phyloP scores from a whole-genome alignment of 2,329 filamentous ascomycete genomes.

The Mycosphaerelloides madeirae region DNA sequence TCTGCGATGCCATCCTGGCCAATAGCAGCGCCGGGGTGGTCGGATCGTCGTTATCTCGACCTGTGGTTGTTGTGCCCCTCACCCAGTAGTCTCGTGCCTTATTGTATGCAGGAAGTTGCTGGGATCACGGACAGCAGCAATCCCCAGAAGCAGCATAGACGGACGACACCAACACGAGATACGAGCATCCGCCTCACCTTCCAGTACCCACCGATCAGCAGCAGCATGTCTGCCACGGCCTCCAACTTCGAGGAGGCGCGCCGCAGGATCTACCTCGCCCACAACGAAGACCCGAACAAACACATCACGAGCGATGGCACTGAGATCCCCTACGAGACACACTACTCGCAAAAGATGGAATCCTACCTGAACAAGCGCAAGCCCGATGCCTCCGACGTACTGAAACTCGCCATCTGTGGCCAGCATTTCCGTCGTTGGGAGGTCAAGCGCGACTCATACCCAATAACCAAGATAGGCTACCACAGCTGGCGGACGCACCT shows the following conservation, averaged over 20 bases:
- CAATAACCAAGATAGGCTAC: slow-evolving; percentile 71
- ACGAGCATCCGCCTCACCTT: not conserved
- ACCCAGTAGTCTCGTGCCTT: too few species aligned
- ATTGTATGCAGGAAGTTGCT: too few species aligned
- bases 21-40: too few species aligned
- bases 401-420: slow-evolving; percentile 73
- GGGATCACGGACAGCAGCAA: too few species aligned
- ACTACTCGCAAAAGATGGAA: slow-evolving; percentile 78
- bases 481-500: slow-evolving; percentile 72
- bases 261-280: slow-evolving; percentile 67
- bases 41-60: too few species aligned
- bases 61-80: too few species aligned
- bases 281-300: slow-evolving; percentile 62
- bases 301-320: slow-evolving; percentile 42
- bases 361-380: slow-evolving; percentile 60
- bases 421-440: slow-evolving; percentile 87
- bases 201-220: too few species aligned
- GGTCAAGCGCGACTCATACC: slow-evolving; percentile 67
- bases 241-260: slow-evolving; percentile 43
- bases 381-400: slow-evolving; percentile 59
- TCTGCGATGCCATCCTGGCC: too few species aligned
- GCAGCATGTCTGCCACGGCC: slow-evolving; percentile 11
- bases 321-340: slow-evolving; percentile 67
- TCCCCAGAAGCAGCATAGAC: too few species aligned
- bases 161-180: too few species aligned